phyloP scores from a whole-genome alignment of 176 grass and related monocot species.

The Oryza punctata region DNA sequence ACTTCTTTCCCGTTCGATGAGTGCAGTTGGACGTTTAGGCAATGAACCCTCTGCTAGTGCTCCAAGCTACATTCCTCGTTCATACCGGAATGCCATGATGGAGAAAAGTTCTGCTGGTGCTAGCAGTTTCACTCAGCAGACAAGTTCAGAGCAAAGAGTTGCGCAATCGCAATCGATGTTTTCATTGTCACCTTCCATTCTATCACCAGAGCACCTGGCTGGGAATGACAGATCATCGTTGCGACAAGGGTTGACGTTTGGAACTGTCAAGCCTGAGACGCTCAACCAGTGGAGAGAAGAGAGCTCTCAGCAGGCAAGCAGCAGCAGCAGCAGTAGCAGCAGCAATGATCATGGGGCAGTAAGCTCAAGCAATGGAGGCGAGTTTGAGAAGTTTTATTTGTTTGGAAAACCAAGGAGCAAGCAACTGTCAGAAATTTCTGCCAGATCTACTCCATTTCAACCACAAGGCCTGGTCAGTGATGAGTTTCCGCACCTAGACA shows the following conservation, averaged over 20 bases:
- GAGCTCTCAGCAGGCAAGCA: conserved; percentile 48
- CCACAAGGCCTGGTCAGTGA: conserved; percentile 60
- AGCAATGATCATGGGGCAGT: conserved; percentile 27
- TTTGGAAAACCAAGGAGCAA: conserved; percentile 48
- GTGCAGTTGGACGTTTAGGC: conserved; percentile 67
- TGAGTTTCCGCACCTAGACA: conserved; percentile 98
- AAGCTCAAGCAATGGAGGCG: conserved; percentile 42
- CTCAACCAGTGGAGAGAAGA: conserved; percentile 54
- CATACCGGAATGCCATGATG: conserved; percentile 94
- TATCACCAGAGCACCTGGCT: conserved; percentile 42
- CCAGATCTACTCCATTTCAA: conserved; percentile 62
- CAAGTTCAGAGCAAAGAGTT: conserved; percentile 45
- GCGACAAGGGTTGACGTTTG: conserved; percentile 65
- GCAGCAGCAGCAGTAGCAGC: conserved; percentile 20
- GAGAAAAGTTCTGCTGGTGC: conserved; percentile 51
- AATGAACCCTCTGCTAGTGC: conserved; percentile 64
- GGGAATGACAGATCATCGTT: conserved; percentile 48
- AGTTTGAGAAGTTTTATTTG: conserved; percentile 57
- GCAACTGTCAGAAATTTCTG: conserved; percentile 53
- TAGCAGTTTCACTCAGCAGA: conserved; percentile 33
- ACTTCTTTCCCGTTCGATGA: conserved; percentile 68
- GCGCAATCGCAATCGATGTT: conserved; percentile 47
- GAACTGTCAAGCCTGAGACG: conserved; percentile 60
- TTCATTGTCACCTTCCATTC: conserved; percentile 45
- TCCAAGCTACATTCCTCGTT: conserved; percentile 64